Conservation (phyloP, 352 stramenopile species). For the Phytophthora megakarya region DNA sequence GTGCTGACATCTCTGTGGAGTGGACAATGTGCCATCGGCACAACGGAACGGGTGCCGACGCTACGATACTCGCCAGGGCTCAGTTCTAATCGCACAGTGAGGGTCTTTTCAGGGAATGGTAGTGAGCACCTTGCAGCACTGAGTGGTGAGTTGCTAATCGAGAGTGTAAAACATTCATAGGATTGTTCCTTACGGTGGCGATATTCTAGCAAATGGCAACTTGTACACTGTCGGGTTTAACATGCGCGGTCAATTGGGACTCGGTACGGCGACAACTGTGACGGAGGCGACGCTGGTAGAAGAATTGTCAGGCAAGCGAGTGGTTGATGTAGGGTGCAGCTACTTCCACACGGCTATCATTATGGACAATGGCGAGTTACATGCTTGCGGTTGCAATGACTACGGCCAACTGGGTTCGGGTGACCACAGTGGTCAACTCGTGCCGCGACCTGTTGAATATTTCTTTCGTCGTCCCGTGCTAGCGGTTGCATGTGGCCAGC, state of each 20-base stretch:
- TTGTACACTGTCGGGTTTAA: slow-evolving; percentile 94
- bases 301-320: slow-evolving; percentile 49
- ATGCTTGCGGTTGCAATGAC: slow-evolving; percentile 91
- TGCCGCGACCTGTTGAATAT: slow-evolving; percentile 60
- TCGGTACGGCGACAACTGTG: slow-evolving; percentile 72
- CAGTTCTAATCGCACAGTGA: slow-evolving; percentile 57
- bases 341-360: slow-evolving; percentile 93
- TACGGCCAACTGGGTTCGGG: slow-evolving; percentile 89
- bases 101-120: slow-evolving; percentile 91
- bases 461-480: slow-evolving; percentile 57
- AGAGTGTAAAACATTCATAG: not conserved
- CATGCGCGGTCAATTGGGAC: slow-evolving; percentile 88
- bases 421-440: slow-evolving; percentile 69
- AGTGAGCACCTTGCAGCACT: slow-evolving; percentile 92
- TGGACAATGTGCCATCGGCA: slow-evolving; percentile 90
- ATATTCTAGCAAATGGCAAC: slow-evolving; percentile 58
- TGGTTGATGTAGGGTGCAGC: slow-evolving; percentile 87
- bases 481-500: slow-evolving; percentile 88
- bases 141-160: slow-evolving; percentile 43
- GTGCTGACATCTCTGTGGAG: slow-evolving; percentile 32
- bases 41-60: slow-evolving; percentile 70
- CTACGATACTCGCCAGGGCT: slow-evolving; percentile 58
- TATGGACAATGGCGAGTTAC: slow-evolving; percentile 80
- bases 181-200: not conserved
- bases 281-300: slow-evolving; percentile 58